Percentiles rank a stretch among this genome's conserved stretches.
phyloP scores from a whole-genome alignment of 2,329 filamentous ascomycete species.

The Diaporthe destruens region DNA sequence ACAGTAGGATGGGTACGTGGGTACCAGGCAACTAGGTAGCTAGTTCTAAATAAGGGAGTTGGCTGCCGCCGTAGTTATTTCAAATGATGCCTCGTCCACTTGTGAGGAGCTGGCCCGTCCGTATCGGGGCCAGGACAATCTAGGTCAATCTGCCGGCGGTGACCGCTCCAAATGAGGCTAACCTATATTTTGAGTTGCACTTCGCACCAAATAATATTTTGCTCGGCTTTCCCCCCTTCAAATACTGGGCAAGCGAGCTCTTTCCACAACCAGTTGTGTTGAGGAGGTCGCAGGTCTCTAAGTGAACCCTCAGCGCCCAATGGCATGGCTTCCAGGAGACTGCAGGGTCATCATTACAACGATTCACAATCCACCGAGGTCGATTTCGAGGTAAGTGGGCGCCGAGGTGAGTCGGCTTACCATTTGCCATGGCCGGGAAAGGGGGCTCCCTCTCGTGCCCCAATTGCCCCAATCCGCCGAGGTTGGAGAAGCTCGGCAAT shows the following conservation, averaged over 20 bases:
- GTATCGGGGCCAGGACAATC: not conserved
- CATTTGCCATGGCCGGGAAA: not conserved
- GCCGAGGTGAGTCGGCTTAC: conserved; percentile 5
- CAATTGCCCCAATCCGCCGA: conserved; percentile 32
- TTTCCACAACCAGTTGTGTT: not conserved
- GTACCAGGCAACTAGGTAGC: no score
- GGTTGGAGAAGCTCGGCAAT: conserved; percentile 51
- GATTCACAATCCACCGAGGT: not conserved
- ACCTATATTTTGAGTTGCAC: conserved; percentile 12
- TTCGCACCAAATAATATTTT: conserved; percentile 22
- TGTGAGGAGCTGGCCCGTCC: conserved; percentile 1
- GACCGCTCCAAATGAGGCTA: conserved; percentile 30
- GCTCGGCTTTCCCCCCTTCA: not conserved
- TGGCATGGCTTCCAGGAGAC: not conserved
- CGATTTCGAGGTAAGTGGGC: conserved; percentile 1
- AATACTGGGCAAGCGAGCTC: not conserved
- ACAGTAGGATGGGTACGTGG: no score
- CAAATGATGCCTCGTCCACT: not conserved
- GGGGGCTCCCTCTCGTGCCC: conserved; percentile 7
- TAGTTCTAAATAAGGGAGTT: not conserved
- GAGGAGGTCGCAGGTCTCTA: not conserved
- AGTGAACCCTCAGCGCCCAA: not conserved
- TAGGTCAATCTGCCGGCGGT: conserved; percentile 30
- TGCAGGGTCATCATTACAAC: not conserved
- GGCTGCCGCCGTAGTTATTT: not conserved